Base-by-base conservation (phyloP, 2,329 filamentous ascomycete genomes). In the Ceratocystiopsis minuta region DNA sequence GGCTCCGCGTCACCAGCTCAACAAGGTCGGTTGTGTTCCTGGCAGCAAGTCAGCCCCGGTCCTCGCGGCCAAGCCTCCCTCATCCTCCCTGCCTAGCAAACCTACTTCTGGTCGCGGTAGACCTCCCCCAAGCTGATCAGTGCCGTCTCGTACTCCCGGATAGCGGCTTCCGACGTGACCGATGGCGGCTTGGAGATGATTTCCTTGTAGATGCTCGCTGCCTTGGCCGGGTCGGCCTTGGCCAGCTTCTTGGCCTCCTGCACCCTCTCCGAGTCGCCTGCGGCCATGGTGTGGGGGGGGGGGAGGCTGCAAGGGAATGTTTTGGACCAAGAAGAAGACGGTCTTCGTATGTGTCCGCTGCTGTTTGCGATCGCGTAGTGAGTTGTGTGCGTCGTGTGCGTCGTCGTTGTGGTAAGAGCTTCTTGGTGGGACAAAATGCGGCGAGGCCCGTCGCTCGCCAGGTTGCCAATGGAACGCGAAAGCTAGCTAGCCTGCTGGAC, bases 61-160 rank as follows among this genome's bases (percentile, higher is more conserved):
- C 24, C 24, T 28, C 24, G 4, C 36, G 40, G 44, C 49, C 63
- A 43, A 62, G 56, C 44, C 49, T 46, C 16, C 34, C 41, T 35
- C 41, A 12, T 44, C 28, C 40, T 1, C 12, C 15, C 9, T 4
- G 10, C 18, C 28, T 2, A 2, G 16, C 16, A 18, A 32, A 67
- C 78, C 61, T 63, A 81, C 77, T 81, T 83, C 63, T 83, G 75
- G 62, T 95, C 86, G 52, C 86, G 75, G 62, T 95, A 95, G 51
- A 96, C 71, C 72, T 92, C 82, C 54, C 90, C 90, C 57, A 98
- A 65, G 50, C 80, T 83, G 55, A 95, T 73, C 58, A 98, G 63
- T 20, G 90, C 86, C 51, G 72, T 71, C 67, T 98, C 90, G 55
- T 95, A 98, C 60, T 94, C 85, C 60, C 82, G 79, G 51, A 88